These are phyloP conservation scores for Aspergillus versicolor DNA, from an alignment of 2,329 filamentous ascomycete genomes.

Conservation along the genomic window DNA sequence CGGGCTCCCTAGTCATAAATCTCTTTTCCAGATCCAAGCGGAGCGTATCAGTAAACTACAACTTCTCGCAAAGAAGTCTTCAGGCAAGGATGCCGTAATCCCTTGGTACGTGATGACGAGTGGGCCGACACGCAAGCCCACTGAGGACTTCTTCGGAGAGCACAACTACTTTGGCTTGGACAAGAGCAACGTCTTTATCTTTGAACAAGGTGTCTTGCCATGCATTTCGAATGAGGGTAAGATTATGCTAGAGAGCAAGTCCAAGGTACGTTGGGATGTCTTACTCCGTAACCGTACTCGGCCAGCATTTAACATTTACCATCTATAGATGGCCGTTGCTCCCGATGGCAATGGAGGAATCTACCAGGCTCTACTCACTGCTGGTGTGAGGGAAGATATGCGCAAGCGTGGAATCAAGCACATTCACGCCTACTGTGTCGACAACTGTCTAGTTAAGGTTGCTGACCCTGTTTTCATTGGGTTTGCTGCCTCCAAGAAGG, in stretches of 20 bases:
- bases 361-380: conserved; percentile 83
- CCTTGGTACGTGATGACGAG: conserved; percentile 99
- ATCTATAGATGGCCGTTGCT: conserved; percentile 72
- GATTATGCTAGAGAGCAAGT: conserved; percentile 89
- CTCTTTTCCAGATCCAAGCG: conserved; percentile 95
- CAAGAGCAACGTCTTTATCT: conserved; percentile 83
- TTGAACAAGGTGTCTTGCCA: conserved; percentile 94
- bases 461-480: conserved; percentile 95
- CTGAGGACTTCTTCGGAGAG: conserved; percentile 89
- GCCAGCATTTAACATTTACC: background rate
- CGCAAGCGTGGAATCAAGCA: conserved; percentile 85
- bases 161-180: conserved; percentile 88
- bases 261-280: conserved; percentile 55
- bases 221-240: conserved; percentile 98
- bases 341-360: conserved; percentile 97
- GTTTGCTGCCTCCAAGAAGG: conserved; percentile 81
- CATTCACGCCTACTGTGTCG: conserved; percentile 96
- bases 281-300: background rate
- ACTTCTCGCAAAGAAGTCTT: conserved; percentile 71
- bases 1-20: conserved; percentile 87
- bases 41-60: conserved; percentile 89
- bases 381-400: conserved; percentile 84
- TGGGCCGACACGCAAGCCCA: conserved; percentile 85
- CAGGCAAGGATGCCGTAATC: conserved; percentile 63
- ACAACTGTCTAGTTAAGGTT: conserved; percentile 99